A percentile compares a stretch with the other conserved stretches of the same genome.
Conservation (phyloP, 1,284 basidiomycete species). For the Agroathelia rolfsii region DNA sequence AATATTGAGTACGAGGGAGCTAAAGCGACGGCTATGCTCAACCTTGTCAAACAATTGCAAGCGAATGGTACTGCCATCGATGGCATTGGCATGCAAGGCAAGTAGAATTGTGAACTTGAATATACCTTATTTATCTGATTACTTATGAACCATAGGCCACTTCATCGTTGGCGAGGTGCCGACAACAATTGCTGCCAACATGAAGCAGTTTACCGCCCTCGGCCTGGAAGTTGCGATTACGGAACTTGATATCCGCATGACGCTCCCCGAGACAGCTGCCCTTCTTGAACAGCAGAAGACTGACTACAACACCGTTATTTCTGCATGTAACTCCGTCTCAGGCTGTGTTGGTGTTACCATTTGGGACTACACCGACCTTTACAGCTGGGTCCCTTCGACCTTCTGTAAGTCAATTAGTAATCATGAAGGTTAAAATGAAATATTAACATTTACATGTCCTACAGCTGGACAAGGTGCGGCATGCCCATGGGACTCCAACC, state of each 20-base stretch:
- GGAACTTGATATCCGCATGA: slow-evolving; percentile 45
- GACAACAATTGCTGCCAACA: slow-evolving; percentile 27
- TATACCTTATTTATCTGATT: too few relatives aligned
- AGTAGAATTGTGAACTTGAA: too few relatives aligned
- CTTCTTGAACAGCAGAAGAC: slow-evolving; percentile 27
- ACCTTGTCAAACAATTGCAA: slow-evolving; percentile 33
- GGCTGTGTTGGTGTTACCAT: slow-evolving; percentile 11
- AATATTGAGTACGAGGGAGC: slow-evolving; percentile 25
- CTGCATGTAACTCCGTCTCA: slow-evolving; percentile 13
- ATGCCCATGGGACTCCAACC: slow-evolving; percentile 9
- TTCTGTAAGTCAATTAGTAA: slow-evolving; percentile 12
- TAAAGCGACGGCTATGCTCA: slow-evolving; percentile 35
- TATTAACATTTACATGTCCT: slow-evolving; percentile 8
- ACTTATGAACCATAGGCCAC: too few relatives aligned
- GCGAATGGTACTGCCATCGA: slow-evolving; percentile 33
- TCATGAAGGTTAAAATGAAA: too few relatives aligned
- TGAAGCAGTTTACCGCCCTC: slow-evolving; percentile 35
- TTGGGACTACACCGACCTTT: too few relatives aligned
- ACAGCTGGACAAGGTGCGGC: slow-evolving; percentile 11
- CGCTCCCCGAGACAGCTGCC: slow-evolving; percentile 35
- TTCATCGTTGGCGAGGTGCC: slow-evolving; percentile 40
- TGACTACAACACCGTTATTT: slow-evolving; percentile 15
- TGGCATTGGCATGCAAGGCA: slow-evolving; percentile 36
- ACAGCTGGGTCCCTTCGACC: too few relatives aligned
- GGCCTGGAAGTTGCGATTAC: slow-evolving; percentile 48